phyloP scores from a whole-genome alignment of 306 rosid species.

The Malus sylvestris region DNA sequence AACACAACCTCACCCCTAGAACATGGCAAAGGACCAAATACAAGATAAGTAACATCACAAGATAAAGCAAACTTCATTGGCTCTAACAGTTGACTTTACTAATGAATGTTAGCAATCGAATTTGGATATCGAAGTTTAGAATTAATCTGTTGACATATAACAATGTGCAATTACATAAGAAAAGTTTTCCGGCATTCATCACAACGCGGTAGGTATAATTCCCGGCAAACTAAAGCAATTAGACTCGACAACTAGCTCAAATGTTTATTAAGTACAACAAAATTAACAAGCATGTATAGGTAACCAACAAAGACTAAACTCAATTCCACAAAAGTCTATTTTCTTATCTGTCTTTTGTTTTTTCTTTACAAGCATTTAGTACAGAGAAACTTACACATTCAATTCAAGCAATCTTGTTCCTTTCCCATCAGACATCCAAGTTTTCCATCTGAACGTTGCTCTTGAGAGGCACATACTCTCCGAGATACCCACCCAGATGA shows the following conservation, averaged over 20 bases:
- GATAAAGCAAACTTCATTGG: neutral
- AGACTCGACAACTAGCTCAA: neutral
- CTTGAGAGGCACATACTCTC: constrained; percentile 93
- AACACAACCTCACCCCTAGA: neutral
- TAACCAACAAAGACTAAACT: neutral
- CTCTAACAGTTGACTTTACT: neutral
- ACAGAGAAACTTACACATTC: constrained; percentile 29
- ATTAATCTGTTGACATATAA: neutral
- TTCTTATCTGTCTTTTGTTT: neutral
- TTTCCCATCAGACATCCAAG: constrained; percentile 49
- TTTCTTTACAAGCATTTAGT: neutral
- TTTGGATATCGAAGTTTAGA: neutral
- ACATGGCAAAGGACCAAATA: neutral
- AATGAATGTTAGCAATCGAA: neutral
- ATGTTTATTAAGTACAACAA: neutral
- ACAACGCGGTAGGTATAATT: neutral
- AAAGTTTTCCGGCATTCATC: neutral
- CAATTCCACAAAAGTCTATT: neutral
- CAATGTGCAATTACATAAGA: neutral
- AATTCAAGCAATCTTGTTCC: neutral
- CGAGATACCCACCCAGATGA: constrained; percentile 95
- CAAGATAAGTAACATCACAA: neutral
- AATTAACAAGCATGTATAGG: neutral
- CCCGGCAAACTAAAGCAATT: neutral
- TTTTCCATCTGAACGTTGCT: constrained; percentile 94